Evolutionary conservation across 805 yeast genomes (phyloP).

Genomic region (Yarrowia sp.): DNA sequence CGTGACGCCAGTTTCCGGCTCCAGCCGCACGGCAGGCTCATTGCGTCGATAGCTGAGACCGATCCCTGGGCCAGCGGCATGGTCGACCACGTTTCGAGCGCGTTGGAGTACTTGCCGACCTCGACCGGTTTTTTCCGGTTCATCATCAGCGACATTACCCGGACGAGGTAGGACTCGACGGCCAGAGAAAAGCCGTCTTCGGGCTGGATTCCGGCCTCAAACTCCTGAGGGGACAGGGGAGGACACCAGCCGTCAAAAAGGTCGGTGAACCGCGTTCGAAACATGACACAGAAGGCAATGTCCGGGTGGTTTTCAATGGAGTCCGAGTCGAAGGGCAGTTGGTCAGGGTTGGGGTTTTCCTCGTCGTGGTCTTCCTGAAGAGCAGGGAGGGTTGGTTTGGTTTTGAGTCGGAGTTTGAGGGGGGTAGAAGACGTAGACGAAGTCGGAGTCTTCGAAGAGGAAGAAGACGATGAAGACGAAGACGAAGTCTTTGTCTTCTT

Average conservation of each 20-base stretch:
- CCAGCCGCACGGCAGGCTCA: conserved; percentile 31
- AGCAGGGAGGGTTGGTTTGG: conserved; percentile 47
- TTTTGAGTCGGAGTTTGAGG: conserved; percentile 39
- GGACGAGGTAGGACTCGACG: conserved; percentile 49
- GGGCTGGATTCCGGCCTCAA: conserved; percentile 50
- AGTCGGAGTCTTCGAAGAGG: neutral
- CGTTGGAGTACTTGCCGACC: conserved; percentile 49
- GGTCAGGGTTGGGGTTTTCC: conserved; percentile 43
- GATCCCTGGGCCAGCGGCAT: conserved; percentile 46
- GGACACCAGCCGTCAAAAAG: conserved; percentile 49
- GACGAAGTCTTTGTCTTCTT: neutral
- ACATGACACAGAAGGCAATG: conserved; percentile 48
- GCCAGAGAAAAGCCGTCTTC: conserved; percentile 43
- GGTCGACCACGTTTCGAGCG: conserved; percentile 52
- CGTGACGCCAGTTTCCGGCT: conserved; percentile 38
- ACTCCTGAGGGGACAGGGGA: conserved; percentile 52
- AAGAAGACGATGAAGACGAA: neutral
- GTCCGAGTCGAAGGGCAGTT: conserved; percentile 43
- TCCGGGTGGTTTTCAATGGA: conserved; percentile 42
- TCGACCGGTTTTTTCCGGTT: conserved; percentile 54
- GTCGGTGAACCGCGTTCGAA: conserved; percentile 45
- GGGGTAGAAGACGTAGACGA: neutral
- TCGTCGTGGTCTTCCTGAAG: conserved; percentile 45
- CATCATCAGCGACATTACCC: conserved; percentile 50
- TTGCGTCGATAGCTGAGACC: conserved; percentile 43